Evolutionary conservation across 257 asterid species (phyloP).

Genomic region (Solanum virginianum): DNA sequence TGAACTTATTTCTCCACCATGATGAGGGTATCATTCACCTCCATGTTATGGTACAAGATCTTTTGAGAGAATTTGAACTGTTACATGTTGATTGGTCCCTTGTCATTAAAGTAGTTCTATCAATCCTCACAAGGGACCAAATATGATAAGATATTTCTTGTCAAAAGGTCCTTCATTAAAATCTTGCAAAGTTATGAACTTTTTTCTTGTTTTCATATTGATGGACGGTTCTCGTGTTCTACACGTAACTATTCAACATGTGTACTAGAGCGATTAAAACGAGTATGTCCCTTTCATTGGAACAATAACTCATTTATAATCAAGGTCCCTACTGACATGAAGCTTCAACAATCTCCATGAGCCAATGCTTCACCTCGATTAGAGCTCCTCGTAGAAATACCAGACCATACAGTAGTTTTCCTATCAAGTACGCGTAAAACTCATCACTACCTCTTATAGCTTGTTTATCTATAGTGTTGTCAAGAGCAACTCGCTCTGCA

Average conservation of each 20-base stretch:
- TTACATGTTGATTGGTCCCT: conserved; percentile 5
- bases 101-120: neutral
- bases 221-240: neutral
- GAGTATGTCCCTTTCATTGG: neutral
- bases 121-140: neutral
- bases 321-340: neutral
- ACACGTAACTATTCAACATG: neutral
- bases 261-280: neutral
- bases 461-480: neutral
- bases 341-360: neutral
- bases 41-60: neutral
- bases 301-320: neutral
- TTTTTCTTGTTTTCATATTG: neutral
- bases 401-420: neutral
- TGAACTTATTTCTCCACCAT: neutral
- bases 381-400: neutral
- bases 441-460: neutral
- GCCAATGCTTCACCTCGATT: neutral
- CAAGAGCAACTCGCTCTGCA: neutral
- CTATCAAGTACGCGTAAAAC: neutral
- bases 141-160: neutral
- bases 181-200: neutral
- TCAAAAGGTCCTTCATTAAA: neutral
- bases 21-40: neutral
- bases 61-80: neutral